Evolutionary conservation across 2,329 filamentous ascomycete genomes (phyloP), one percentile per base, ranked within the genome.

Genomic region (Teratosphaeria nubilosa): DNA sequence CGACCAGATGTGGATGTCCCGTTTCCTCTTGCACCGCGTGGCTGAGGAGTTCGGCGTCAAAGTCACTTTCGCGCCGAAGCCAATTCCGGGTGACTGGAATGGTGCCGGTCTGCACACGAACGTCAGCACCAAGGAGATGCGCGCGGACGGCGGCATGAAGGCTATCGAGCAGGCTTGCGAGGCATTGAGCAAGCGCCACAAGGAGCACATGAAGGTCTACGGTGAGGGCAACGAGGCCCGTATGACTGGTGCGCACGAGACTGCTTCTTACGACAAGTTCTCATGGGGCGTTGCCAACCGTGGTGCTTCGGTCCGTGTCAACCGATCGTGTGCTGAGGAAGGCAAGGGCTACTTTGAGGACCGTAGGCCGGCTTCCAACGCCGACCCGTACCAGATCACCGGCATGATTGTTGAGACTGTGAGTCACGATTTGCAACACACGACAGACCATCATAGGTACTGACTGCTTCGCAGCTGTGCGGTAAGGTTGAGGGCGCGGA

Each of bases 31-130:
- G 65, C 83, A 88, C 82, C 88, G 91, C 66, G 88, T 97, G 61
- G 89, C 92, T 56, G 94, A 99, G 76, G 92, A 97, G 72, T 96
- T 96, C 71, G 94, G 92, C 70, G 91, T 87, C 76, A 91, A 91
- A 83, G 91, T 97, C 64, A 95, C 92, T 45, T 87, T 96, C 75
- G 84, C 91, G 72, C 94, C 94, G 73, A 99, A 99, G 85, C 92
- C 92, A 65, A 91, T 97, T 65, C 85, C 86, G 59, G 92, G 92
- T 71, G 87, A 95, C 80, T 97, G 94, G 92, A 97, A 97, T 81
- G 94, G 92, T 71, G 90, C 90, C 60, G 90, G 90, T 76, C 86
- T 96, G 55, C 91, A 95, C 83, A 86, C 81, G 81, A 95, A 97
- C 84, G 94, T 96, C 75, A 95, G 90, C 53, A 92, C 89, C 69